phyloP scores from a whole-genome alignment of 164 flowering plant genomes.

The Saururus chinensis region DNA sequence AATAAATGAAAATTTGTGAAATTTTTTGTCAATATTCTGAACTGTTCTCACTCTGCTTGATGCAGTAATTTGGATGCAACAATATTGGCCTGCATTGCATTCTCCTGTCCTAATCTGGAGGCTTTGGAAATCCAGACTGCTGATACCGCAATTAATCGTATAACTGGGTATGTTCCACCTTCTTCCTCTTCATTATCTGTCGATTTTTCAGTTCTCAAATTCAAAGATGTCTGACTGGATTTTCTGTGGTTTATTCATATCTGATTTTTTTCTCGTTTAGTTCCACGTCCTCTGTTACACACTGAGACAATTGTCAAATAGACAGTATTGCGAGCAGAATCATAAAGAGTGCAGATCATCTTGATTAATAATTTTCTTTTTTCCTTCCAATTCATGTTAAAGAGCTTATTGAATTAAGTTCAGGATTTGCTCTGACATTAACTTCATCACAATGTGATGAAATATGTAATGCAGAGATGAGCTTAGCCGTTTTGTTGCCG shows the following conservation, averaged over 20 bases:
- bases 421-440: background rate
- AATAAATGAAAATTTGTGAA: no score
- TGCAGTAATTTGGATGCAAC: slow-evolving; percentile 90
- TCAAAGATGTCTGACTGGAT: background rate
- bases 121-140: slow-evolving; percentile 55
- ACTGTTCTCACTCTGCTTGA: background rate
- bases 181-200: background rate
- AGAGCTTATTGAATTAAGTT: background rate
- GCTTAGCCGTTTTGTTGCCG: slow-evolving; percentile 83
- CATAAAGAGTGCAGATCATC: no score
- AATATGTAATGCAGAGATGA: slow-evolving; percentile 57
- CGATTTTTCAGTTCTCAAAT: slow-evolving; percentile 4
- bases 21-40: background rate
- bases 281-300: no score
- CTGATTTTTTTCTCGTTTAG: no score
- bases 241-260: no score
- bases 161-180: slow-evolving; percentile 58
- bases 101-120: slow-evolving; percentile 84
- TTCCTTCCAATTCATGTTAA: no score
- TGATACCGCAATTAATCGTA: slow-evolving; percentile 50
- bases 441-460: background rate
- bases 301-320: no score
- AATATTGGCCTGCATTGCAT: slow-evolving; percentile 89
- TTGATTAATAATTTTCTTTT: no score
- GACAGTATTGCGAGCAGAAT: no score